A percentile compares a stretch with the other conserved stretches of the same genome.
Conservation (phyloP, 1,284 basidiomycete species). For the Moniliophthora roreri region DNA sequence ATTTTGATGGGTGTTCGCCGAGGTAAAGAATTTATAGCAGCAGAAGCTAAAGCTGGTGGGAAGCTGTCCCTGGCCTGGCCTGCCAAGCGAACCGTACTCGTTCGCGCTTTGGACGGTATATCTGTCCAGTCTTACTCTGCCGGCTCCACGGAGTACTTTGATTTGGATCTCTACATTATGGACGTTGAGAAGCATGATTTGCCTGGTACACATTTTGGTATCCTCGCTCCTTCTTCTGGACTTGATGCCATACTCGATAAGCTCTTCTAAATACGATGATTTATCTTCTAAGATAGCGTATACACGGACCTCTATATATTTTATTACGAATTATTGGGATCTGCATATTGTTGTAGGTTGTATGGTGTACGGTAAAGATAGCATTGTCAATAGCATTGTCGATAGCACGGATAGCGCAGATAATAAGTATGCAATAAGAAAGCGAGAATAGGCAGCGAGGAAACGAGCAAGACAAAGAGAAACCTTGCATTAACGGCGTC, state of each 20-base stretch:
- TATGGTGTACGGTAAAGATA: too few relatives aligned
- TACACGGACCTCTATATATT: too few relatives aligned
- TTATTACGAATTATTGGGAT: too few relatives aligned
- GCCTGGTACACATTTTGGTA: conserved; percentile 5
- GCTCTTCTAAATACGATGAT: not conserved
- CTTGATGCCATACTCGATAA: not conserved
- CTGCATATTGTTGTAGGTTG: too few relatives aligned
- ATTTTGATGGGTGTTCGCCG: not conserved
- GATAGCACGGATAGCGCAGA: too few relatives aligned
- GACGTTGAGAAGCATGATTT: conserved; percentile 1
- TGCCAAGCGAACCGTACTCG: not conserved
- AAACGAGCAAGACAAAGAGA: too few relatives aligned
- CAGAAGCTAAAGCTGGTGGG: not conserved
- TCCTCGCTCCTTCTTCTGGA: not conserved
- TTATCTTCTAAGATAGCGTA: too few relatives aligned
- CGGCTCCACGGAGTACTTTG: not conserved
- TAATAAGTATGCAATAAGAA: too few relatives aligned
- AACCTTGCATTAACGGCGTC: too few relatives aligned
- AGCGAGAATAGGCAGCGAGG: too few relatives aligned
- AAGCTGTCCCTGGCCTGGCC: not conserved
- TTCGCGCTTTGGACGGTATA: not conserved
- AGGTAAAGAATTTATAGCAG: not conserved
- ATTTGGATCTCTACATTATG: not conserved
- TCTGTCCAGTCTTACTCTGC: not conserved
- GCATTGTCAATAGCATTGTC: too few relatives aligned